These are phyloP conservation scores for Botrytis cinerea DNA, from an alignment of 2,329 filamentous ascomycete genomes.

Conservation along the genomic window DNA sequence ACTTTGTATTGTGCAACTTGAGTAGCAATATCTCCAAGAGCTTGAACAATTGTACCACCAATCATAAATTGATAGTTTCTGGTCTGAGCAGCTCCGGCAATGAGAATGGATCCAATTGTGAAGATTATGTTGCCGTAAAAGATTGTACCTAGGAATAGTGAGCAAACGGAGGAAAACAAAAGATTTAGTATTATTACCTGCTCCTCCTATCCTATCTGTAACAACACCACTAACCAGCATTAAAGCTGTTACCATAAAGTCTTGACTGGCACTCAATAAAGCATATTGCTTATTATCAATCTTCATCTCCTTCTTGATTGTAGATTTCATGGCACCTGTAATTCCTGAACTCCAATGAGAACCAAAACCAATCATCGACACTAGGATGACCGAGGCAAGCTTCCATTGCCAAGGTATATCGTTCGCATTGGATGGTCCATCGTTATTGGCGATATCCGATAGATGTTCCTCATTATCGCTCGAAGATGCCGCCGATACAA, in stretches of 20 bases:
- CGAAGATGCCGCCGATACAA: constrained; percentile 8
- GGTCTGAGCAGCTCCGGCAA: constrained; percentile 57
- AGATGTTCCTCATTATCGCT: neutral
- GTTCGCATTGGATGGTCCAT: neutral
- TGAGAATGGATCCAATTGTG: constrained; percentile 57
- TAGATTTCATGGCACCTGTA: constrained; percentile 61
- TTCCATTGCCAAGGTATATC: constrained; percentile 38
- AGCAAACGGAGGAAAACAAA: neutral
- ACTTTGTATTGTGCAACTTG: constrained; percentile 66
- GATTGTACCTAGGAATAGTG: constrained; percentile 44
- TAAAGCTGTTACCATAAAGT: constrained; percentile 61
- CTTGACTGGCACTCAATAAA: constrained; percentile 59
- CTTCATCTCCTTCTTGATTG: constrained; percentile 59
- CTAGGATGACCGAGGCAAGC: constrained; percentile 51
- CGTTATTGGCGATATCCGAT: neutral
- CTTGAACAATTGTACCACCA: constrained; percentile 51
- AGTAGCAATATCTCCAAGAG: constrained; percentile 59
- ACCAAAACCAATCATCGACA: constrained; percentile 59
- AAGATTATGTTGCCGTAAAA: constrained; percentile 63
- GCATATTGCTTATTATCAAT: constrained; percentile 63
- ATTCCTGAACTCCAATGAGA: constrained; percentile 62
- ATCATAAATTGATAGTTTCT: constrained; percentile 63
- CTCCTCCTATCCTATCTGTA: constrained; percentile 60
- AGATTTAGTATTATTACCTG: constrained; percentile 44
- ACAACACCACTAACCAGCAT: constrained; percentile 57